Conservation (phyloP, 2,329 filamentous ascomycete species). For the Fusarium pseudonygamai region DNA sequence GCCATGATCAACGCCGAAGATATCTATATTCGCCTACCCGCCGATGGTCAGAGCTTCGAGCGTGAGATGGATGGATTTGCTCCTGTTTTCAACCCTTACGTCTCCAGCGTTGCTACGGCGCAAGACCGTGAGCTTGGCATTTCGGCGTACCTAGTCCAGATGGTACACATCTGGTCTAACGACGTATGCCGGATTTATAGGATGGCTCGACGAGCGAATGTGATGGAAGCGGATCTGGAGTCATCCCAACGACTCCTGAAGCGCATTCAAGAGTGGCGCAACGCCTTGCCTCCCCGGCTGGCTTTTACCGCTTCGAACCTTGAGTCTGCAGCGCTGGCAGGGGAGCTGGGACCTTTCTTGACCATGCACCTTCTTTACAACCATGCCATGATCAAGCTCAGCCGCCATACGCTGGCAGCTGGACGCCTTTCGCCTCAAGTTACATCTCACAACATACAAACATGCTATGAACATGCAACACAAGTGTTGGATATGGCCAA, state of each 20-base stretch:
- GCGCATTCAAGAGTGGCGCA: constrained; percentile 67
- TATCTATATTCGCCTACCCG: constrained; percentile 73
- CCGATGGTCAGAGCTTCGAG: constrained; percentile 69
- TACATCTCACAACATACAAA: constrained; percentile 56
- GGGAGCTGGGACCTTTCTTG: constrained; percentile 66
- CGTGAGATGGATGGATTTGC: constrained; percentile 64
- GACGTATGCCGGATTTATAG: constrained; percentile 67
- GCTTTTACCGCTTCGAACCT: constrained; percentile 66
- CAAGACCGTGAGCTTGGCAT: constrained; percentile 53
- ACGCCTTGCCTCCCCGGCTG: constrained; percentile 64
- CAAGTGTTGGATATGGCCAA: constrained; percentile 60
- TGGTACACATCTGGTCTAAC: constrained; percentile 72
- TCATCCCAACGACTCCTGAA: constrained; percentile 58
- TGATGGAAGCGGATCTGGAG: constrained; percentile 42
- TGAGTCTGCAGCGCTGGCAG: constrained; percentile 62
- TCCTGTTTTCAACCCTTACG: constrained; percentile 68
- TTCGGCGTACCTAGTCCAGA: constrained; percentile 69
- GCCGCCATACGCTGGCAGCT: constrained; percentile 63
- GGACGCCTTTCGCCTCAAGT: constrained; percentile 51
- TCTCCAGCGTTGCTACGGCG: constrained; percentile 34
- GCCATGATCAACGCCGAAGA: constrained; percentile 70
- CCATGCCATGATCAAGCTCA: constrained; percentile 70
- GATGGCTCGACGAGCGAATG: constrained; percentile 44
- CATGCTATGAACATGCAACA: constrained; percentile 62
- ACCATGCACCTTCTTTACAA: constrained; percentile 75